Evolutionary conservation across 139 green algal genomes (phyloP), one percentile per base, ranked within the genome.

Genomic region (Tetraselmis chui): DNA sequence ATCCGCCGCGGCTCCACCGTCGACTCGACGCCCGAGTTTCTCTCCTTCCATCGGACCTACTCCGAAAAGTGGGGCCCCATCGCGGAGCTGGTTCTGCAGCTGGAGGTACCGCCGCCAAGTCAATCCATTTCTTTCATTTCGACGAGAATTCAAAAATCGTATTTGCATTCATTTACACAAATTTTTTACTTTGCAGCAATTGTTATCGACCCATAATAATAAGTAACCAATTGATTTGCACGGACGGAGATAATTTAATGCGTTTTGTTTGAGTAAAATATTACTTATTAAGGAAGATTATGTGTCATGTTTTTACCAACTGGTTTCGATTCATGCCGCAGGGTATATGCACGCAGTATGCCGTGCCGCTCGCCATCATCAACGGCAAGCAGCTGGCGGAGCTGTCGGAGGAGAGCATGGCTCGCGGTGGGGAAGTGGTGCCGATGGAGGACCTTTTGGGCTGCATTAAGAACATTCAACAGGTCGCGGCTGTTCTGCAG

Each of bases 391-490:
- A 29, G 30, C 79, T 92, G 23, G 87, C 86, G 26, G 87, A 88
- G 11, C 84, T 91, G 31, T 86, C 84, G 28, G 80, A 85, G 25
- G 79, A 45, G 79, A 78, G 23, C 29, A 67, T 26, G 79, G 82
- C 26, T 29, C 2, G 26, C 28, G 25, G 27, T 29, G 76, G 18
- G 59, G 23, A 75, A 23, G 59, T 23, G 59, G 23, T 75, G 59
- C 32, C 78, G 2, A 82, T 91, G 85, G 84, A 92, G 81, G 85
- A 90, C 77, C 83, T 93, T 74, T 83, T 93, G 59, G 84, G 87
- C 27, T 91, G 87, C 80, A 30, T 92, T n/a, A 79, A 82, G 32
- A 93, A 93, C 87, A 89, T 93, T 32, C 85, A 89, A 75, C 84
- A 93, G 83, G 85, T 91, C 31, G 87, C 86, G 24, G 79, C 58